Percentiles rank a stretch among this genome's conserved stretches.
phyloP scores from a whole-genome alignment of 805 yeast species.

The Saccharomycopsis amapae region DNA sequence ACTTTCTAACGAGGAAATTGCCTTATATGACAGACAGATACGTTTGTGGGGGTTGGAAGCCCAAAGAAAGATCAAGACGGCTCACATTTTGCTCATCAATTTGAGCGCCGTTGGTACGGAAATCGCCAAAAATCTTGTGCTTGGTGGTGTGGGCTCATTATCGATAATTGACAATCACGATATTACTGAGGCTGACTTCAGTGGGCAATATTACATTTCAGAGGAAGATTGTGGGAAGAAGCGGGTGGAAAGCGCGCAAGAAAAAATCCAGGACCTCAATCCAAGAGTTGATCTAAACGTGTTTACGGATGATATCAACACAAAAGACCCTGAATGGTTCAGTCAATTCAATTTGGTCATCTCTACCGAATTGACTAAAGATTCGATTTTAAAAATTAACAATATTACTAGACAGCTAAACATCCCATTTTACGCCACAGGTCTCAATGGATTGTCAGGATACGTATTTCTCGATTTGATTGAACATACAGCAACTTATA shows the following conservation, averaged over 20 bases:
- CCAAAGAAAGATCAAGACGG: constrained; percentile 65
- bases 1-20: constrained; percentile 64
- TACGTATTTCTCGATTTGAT: constrained; percentile 75
- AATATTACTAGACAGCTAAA: constrained; percentile 44
- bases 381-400: constrained; percentile 44
- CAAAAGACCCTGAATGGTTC: constrained; percentile 34
- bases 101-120: constrained; percentile 78
- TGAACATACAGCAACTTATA: constrained; percentile 48
- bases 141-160: constrained; percentile 81
- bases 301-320: constrained; percentile 28
- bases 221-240: constrained; percentile 46
- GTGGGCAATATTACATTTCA: constrained; percentile 66
- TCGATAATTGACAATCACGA: constrained; percentile 56
- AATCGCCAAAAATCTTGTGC: constrained; percentile 71
- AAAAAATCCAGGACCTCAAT: constrained; percentile 64
- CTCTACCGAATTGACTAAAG: constrained; percentile 54
- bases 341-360: constrained; percentile 60
- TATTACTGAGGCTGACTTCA: constrained; percentile 56
- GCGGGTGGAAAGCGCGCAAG: constrained; percentile 48
- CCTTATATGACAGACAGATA: constrained; percentile 89
- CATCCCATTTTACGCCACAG: constrained; percentile 63
- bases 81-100: constrained; percentile 63
- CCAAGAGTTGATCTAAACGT: constrained; percentile 60
- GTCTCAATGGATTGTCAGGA: constrained; percentile 76
- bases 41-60: constrained; percentile 95